Base-by-base conservation (phyloP, 305 asterid species). In the Fraxinus platypoda region DNA sequence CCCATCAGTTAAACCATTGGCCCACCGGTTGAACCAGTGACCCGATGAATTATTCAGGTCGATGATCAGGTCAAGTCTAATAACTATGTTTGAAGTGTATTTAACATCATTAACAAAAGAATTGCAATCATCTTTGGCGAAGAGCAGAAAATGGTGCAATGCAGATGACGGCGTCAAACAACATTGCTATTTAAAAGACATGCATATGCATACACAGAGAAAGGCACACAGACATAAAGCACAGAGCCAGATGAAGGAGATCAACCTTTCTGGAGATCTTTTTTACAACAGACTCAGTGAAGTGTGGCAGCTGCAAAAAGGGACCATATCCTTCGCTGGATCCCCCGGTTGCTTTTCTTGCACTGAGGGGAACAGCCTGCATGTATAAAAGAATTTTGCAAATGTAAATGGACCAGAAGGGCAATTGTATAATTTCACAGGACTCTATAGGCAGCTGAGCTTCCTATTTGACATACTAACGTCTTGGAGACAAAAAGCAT, bases 281-380 rank as follows among this genome's bases (percentile, higher is more conserved):
- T 89, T 96, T 96, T 64, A 97, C 88, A 28, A 89, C 90, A 46
- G 97, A 86, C 90, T 97, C 99, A 2, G 93, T 93, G 88, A 97
- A 94, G 90, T 97, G 97, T 64, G 99, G 99, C 86, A 97, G 92
- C 90, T 97, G 99, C 88, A 97, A 93, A 87, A 97, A 97, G 71
- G 99, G 92, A 49, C 97, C 98, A 81, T 92, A 91, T 71, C 99
- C 99, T 87, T 97, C 99, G 28, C 89, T 87, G 73, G 96, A 92
- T 77, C 87, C 97, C 77, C 96, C 97, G 71, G 91, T 86, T 78
- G 96, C 90, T 88, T 95, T 97, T 89, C 98, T 91, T 80, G 97
- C 89, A 85, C 97, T 92, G 81, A 93, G 93, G 82, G 98, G 98
- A 72, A 97, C 99, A 54, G 94, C 98, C 99, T 97, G 91, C 86